These are phyloP conservation scores for Stephania japonica DNA, from an alignment of 164 flowering plant species.

Conservation along the genomic window DNA sequence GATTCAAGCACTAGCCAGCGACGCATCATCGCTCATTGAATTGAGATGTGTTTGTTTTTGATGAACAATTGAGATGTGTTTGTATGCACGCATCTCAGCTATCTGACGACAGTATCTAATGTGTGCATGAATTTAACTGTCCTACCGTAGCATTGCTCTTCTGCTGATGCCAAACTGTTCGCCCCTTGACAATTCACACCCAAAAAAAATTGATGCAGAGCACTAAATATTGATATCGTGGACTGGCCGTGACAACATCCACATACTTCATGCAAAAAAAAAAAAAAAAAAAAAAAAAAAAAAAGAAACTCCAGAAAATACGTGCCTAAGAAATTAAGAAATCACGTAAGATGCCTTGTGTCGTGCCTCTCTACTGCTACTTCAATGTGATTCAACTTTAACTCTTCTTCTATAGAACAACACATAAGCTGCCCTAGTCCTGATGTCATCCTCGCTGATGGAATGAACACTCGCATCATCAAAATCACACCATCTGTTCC, in stretches of 20 bases:
- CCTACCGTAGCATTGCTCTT: not conserved
- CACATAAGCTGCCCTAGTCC: slow-evolving; percentile 83
- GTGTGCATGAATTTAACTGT: too few species aligned
- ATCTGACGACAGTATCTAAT: too few species aligned
- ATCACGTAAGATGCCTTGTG: slow-evolving; percentile 18
- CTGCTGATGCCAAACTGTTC: not conserved
- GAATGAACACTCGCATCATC: slow-evolving; percentile 81
- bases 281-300: too few species aligned
- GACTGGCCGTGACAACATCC: not conserved
- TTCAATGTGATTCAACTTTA: slow-evolving; percentile 18
- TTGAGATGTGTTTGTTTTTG: too few species aligned
- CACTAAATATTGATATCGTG: not conserved
- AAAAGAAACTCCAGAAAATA: slow-evolving; percentile 4
- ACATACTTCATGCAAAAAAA: not conserved
- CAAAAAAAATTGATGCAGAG: not conserved
- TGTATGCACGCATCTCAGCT: too few species aligned
- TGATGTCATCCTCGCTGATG: slow-evolving; percentile 54
- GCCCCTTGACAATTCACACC: not conserved
- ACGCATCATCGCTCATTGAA: too few species aligned
- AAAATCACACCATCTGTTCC: slow-evolving; percentile 83
- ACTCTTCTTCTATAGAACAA: slow-evolving; percentile 76
- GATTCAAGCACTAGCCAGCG: not conserved
- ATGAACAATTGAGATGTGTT: too few species aligned
- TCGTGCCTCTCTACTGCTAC: slow-evolving; percentile 6
- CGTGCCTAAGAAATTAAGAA: slow-evolving; percentile 31